Evolutionary conservation across 1,139 yeast genomes (phyloP).

Genomic region (Sugiyamaella japonica): DNA sequence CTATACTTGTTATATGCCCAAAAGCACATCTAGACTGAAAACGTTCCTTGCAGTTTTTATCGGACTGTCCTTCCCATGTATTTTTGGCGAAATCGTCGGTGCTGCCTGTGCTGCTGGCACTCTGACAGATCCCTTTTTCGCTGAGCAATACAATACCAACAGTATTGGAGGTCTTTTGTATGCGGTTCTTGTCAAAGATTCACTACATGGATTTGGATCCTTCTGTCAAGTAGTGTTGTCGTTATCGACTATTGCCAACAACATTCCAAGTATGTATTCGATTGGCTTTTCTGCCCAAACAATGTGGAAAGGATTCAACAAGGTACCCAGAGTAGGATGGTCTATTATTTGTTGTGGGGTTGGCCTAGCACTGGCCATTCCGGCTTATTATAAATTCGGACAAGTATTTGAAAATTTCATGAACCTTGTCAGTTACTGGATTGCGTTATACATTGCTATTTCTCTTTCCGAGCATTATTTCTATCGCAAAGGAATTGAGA

Average conservation of each 20-base stretch:
- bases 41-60: conserved; percentile 62
- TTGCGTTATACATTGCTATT: conserved; percentile 79
- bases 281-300: conserved; percentile 84
- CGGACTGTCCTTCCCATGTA: conserved; percentile 67
- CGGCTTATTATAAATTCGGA: conserved; percentile 75
- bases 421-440: conserved; percentile 87
- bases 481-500: conserved; percentile 55
- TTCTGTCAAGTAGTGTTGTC: conserved; percentile 84
- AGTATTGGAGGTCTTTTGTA: conserved; percentile 82
- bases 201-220: conserved; percentile 84
- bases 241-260: conserved; percentile 85
- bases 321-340: conserved; percentile 81
- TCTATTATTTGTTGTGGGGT: conserved; percentile 71
- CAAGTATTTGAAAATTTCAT: conserved; percentile 77
- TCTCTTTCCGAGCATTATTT: conserved; percentile 74
- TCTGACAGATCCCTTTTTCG: conserved; percentile 55
- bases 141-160: conserved; percentile 50
- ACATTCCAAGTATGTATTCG: conserved; percentile 91
- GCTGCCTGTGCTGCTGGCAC: conserved; percentile 82
- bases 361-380: conserved; percentile 82
- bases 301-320: conserved; percentile 67
- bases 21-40: conserved; percentile 55
- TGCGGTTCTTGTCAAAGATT: conserved; percentile 70
- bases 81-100: conserved; percentile 76
- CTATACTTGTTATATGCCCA: conserved; percentile 81